Conservation (phyloP, 768 basidiomycete genomes). For the Lactarius psammicola region DNA sequence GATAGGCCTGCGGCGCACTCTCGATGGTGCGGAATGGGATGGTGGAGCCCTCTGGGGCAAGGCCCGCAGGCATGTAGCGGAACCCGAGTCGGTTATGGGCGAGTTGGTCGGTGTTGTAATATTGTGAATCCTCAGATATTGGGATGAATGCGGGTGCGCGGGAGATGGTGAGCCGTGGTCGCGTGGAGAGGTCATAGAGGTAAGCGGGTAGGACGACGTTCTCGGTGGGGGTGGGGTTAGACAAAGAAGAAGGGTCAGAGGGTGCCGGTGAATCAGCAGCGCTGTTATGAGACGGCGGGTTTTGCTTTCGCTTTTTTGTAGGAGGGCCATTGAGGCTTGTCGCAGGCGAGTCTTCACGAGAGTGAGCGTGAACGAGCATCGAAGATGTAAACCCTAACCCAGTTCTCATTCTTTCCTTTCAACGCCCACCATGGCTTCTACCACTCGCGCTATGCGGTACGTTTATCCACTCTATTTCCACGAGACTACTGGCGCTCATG, state of each 20-base stretch:
- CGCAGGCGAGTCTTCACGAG: conserved; percentile 35
- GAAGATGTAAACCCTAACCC: conserved; percentile 25
- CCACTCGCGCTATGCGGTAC: conserved; percentile 17
- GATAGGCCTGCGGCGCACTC: conserved; percentile 62
- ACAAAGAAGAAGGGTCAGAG: conserved; percentile 32
- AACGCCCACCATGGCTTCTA: conserved; percentile 10
- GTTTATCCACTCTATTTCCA: background rate
- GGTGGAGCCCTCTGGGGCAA: conserved; percentile 55
- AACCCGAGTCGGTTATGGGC: conserved; percentile 76
- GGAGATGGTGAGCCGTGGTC: conserved; percentile 70
- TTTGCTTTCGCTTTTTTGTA: conserved; percentile 28
- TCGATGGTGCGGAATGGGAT: conserved; percentile 79
- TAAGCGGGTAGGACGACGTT: conserved; percentile 60
- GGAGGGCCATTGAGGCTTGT: conserved; percentile 21
- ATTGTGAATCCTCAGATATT: conserved; percentile 52
- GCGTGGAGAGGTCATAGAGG: conserved; percentile 59
- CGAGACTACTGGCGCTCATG: background rate
- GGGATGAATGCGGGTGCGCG: conserved; percentile 71
- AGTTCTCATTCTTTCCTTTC: conserved; percentile 4
- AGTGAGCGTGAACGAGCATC: conserved; percentile 15
- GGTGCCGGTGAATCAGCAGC: conserved; percentile 38
- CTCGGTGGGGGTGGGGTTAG: conserved; percentile 38
- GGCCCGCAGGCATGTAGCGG: conserved; percentile 78
- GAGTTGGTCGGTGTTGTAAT: conserved; percentile 66
- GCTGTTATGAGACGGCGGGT: conserved; percentile 27